Percentiles rank a stretch among this genome's conserved stretches.
Evolutionary conservation across 371 early-diverging fungal genomes (phyloP).

Genomic region (Mucor circinelloides): DNA sequence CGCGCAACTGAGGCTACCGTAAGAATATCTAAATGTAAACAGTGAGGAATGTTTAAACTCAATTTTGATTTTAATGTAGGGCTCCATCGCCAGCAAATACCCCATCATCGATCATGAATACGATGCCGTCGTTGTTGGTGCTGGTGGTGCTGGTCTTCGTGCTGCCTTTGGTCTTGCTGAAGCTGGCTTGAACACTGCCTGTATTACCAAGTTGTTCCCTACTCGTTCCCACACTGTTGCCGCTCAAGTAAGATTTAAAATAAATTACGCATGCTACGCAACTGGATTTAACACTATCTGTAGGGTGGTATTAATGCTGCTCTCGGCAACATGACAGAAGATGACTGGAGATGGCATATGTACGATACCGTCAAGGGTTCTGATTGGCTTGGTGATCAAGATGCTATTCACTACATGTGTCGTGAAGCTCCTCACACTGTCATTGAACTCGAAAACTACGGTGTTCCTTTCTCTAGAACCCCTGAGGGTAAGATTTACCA

Average conservation of each 20-base stretch:
- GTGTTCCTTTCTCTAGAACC: conserved; percentile 97
- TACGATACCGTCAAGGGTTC: conserved; percentile 98
- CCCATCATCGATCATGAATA: conserved; percentile 96
- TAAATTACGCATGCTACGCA: background rate
- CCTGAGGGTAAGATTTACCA: conserved; percentile 97
- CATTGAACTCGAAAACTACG: conserved; percentile 97
- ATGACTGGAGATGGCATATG: conserved; percentile 99
- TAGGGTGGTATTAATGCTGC: conserved; percentile 99
- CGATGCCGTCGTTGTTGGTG: conserved; percentile 98
- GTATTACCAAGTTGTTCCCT: conserved; percentile 97
- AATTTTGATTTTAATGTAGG: conserved; percentile 31
- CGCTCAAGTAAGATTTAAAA: conserved; percentile 73
- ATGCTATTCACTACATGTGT: conserved; percentile 99
- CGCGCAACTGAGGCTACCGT: conserved; percentile 72
- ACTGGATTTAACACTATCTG: background rate
- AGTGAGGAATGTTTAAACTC: background rate
- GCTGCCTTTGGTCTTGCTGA: conserved; percentile 98
- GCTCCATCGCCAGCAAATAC: conserved; percentile 74
- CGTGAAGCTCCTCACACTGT: conserved; percentile 96
- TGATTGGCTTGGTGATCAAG: conserved; percentile 98
- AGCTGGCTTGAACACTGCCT: conserved; percentile 98
- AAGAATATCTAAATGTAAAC: conserved; percentile 18
- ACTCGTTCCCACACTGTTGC: conserved; percentile 98
- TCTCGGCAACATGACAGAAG: conserved; percentile 98
- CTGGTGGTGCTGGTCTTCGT: conserved; percentile 98